A percentile compares a stretch with the other conserved stretches of the same genome.
These are phyloP conservation scores for Phytophthora podocarpi DNA, from an alignment of 352 stramenopile genomes.

Conservation along the genomic window DNA sequence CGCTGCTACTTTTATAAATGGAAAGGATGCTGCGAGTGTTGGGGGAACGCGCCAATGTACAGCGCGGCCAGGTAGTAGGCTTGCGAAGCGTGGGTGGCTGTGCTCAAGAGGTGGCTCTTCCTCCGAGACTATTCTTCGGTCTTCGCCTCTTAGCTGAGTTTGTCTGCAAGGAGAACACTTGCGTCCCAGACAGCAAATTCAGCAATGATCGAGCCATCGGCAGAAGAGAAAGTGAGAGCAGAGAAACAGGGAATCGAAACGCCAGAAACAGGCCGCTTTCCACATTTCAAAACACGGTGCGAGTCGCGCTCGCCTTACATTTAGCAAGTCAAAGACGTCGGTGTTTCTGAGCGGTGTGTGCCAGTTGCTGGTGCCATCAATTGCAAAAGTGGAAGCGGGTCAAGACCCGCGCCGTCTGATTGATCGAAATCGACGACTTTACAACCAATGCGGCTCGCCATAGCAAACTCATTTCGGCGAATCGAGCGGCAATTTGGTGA, in stretches of 20 bases:
- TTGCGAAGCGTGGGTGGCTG: not conserved
- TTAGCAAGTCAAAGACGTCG: not conserved
- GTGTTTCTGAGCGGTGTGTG: not conserved
- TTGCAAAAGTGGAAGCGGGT: not conserved
- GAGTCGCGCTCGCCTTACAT: not conserved
- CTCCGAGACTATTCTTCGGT: conserved; percentile 11
- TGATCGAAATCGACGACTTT: conserved; percentile 22
- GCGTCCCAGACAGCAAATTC: conserved; percentile 58
- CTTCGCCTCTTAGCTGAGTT: not conserved
- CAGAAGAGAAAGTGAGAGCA: conserved; percentile 42
- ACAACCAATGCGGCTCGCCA: conserved; percentile 6
- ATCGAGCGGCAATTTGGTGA: conserved; percentile 9
- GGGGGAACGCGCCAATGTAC: not conserved
- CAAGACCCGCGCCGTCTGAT: not conserved
- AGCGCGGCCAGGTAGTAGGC: not conserved
- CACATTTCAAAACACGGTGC: conserved; percentile 13
- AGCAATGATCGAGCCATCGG: conserved; percentile 54
- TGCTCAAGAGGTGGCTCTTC: conserved; percentile 19
- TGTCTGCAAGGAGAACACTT: conserved; percentile 39
- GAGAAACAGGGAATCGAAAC: conserved; percentile 31
- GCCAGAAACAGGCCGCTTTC: conserved; percentile 31
- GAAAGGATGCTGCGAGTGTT: conserved; percentile 3
- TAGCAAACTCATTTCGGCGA: conserved; percentile 14
- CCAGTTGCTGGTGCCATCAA: not conserved
- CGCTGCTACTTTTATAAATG: not conserved